Base-by-base conservation (phyloP, 164 flowering plant species). In the Stephania yunnanensis region DNA sequence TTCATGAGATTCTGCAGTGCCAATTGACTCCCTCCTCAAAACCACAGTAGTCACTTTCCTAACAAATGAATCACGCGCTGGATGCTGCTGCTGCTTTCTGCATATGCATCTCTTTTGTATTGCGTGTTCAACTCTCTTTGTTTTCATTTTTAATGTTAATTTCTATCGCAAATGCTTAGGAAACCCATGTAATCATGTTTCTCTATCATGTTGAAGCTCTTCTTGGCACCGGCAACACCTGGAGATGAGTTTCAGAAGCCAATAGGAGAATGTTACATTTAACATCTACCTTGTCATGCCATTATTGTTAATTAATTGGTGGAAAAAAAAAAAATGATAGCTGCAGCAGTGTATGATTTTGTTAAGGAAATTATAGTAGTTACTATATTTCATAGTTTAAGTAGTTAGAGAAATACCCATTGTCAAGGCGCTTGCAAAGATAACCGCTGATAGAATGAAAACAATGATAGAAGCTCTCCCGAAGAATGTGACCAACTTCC, bases 341-440 rank as follows among this genome's bases (percentile, higher is more conserved):
- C 11, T 6, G 25, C 25, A 48, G 53, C 53, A 48, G 12, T 8
- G 8, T 48, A 48, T 61, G n/a, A 4, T 71, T 13, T n/a, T n/a
- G n/a, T n/a, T n/a, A n/a, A n/a, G n/a, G n/a, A n/a, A n/a, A n/a
- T n/a, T n/a, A n/a, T n/a, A n/a, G n/a, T n/a, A n/a, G n/a, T n/a
- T n/a, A n/a, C n/a, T n/a, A n/a, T n/a, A n/a, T n/a, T n/a, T n/a
- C n/a, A n/a, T n/a, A n/a, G n/a, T n/a, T n/a, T n/a, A n/a, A n/a
- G n/a, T n/a, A 13, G 11, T 53, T 45, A 3, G 7, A 67, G 31
- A 30, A 46, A 20, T 86, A 95, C 98, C 97, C 98, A 95, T 95
- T 36, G 90, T 89, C 73, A 95, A 67, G 74, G 98, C 97, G 75
- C 98, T 92, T 4, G 95, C 94, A 75, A 91, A 90, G 76, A 95